phyloP scores from a whole-genome alignment of 331 rosid species.

The Stylosanthes scabra region DNA sequence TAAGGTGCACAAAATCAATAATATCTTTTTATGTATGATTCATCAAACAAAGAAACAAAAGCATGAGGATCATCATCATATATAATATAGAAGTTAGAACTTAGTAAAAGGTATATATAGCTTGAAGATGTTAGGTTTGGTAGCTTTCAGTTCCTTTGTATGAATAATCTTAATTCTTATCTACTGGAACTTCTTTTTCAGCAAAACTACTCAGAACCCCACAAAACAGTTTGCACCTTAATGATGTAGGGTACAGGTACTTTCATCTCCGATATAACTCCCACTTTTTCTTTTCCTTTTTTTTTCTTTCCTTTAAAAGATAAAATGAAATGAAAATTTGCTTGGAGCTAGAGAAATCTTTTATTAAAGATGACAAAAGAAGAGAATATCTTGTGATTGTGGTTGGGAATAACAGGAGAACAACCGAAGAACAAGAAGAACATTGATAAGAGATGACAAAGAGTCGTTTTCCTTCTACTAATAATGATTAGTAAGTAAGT shows the following conservation, averaged over 20 bases:
- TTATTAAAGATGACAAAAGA: not conserved
- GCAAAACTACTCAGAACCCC: not conserved
- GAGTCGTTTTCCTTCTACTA: conserved; percentile 25
- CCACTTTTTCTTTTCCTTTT: not conserved
- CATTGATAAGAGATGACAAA: conserved; percentile 29
- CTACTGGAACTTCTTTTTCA: not conserved
- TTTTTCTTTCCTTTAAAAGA: not conserved
- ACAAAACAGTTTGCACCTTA: not conserved
- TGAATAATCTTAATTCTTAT: conserved; percentile 12
- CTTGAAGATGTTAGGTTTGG: conserved; percentile 38
- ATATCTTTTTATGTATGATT: too few relatives aligned
- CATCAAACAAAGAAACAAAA: too few relatives aligned
- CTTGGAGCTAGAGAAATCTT: not conserved
- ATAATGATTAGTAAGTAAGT: too few relatives aligned
- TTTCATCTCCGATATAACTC: not conserved
- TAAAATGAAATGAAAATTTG: not conserved
- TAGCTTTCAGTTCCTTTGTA: conserved; percentile 25
- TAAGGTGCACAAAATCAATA: too few relatives aligned
- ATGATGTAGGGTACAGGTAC: not conserved
- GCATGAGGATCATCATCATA: too few relatives aligned
- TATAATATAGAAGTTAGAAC: too few relatives aligned
- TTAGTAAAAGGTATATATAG: too few relatives aligned
- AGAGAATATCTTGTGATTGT: not conserved
- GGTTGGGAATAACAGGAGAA: conserved; percentile 19
- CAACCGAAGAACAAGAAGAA: conserved; percentile 4